phyloP scores from a whole-genome alignment of 805 yeast species.

The Teunomyces tritomae region DNA sequence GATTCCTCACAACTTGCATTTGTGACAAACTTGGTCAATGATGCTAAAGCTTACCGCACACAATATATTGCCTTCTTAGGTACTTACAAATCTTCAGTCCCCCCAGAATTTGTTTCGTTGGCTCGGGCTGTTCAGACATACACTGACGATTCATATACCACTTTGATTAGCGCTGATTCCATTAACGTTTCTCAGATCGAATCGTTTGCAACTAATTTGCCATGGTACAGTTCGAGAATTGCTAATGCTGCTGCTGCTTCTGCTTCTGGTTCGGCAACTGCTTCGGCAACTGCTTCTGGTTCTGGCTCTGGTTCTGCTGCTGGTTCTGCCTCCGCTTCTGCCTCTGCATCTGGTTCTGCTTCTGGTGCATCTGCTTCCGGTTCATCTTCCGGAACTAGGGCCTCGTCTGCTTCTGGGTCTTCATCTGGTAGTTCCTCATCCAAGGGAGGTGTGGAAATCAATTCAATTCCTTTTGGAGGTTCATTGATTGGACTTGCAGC shows the following conservation, averaged over 20 bases:
- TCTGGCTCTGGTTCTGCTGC: neutral
- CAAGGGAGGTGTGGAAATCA: neutral
- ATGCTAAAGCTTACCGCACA: constrained; percentile 8
- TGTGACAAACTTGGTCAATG: constrained; percentile 12
- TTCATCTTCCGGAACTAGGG: neutral
- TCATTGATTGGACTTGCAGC: neutral
- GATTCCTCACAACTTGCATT: constrained; percentile 9
- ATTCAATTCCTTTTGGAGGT: neutral
- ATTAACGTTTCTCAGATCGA: constrained; percentile 8
- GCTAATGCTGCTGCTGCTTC: constrained; percentile 5
- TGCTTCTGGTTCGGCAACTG: constrained; percentile 8
- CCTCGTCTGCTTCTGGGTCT: neutral
- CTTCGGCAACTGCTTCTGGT: neutral
- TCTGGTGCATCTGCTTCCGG: neutral
- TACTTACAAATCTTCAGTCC: constrained; percentile 25
- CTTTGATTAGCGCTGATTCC: constrained; percentile 16
- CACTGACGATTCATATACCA: constrained; percentile 37
- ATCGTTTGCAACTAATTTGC: constrained; percentile 11
- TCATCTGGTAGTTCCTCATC: neutral
- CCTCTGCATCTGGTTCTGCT: neutral
- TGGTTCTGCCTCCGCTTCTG: neutral
- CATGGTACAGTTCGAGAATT: constrained; percentile 15
- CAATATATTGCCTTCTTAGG: constrained; percentile 17
- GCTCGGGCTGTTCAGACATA: constrained; percentile 30
- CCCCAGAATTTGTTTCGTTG: constrained; percentile 25